Evolutionary conservation across 352 stramenopile genomes (phyloP), one percentile per base, ranked within the genome.

Genomic region (Pythium phragmiticola): DNA sequence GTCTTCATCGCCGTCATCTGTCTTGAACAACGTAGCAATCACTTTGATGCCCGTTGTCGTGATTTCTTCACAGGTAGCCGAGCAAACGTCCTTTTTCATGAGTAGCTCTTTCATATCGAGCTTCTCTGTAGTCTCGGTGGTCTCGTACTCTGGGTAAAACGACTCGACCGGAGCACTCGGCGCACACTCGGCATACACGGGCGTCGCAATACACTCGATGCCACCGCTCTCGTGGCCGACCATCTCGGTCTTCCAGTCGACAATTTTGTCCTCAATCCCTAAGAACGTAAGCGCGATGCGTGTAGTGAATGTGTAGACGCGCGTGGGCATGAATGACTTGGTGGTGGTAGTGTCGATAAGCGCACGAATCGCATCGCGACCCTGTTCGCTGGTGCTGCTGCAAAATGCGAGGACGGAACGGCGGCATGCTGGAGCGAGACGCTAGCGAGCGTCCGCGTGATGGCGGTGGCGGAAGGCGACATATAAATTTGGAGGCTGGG

Each of bases 51-150:
- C 21, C 1, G 19, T 51, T 4, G 46, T 51, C 46, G 46, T 33
- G 19, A 51, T 34, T 14, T 49, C 17, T 49, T 51, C 46, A 51
- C 46, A 51, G 7, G 46, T 34, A 19, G 34, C 46, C 21, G 46
- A 51, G 19, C 46, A 34, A 12, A 51, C 46, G 21, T 51, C 9
- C 46, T 51, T 51, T 16, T 34, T 23, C 3, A 8, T 1, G 3
- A 51, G 16, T 8, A 36, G 6, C 46, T 12, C 13, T 6, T 6
- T 21, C 46, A 51, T 7, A 34, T 51, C 46, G 3, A 51, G 23
- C 46, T 33, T 14, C 21, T 51, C n/a, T 0, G 46, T 34, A 1
- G 46, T 51, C 46, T 33, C 46, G 6, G 34, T 30, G 5, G 46
- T 49, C 43, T 49, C 43, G 19, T 49, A 49, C 4, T 5, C 12